Percentiles rank a stretch among this genome's conserved stretches.
phyloP scores from a whole-genome alignment of 345 rosid species.

The Eutrema japonicum region DNA sequence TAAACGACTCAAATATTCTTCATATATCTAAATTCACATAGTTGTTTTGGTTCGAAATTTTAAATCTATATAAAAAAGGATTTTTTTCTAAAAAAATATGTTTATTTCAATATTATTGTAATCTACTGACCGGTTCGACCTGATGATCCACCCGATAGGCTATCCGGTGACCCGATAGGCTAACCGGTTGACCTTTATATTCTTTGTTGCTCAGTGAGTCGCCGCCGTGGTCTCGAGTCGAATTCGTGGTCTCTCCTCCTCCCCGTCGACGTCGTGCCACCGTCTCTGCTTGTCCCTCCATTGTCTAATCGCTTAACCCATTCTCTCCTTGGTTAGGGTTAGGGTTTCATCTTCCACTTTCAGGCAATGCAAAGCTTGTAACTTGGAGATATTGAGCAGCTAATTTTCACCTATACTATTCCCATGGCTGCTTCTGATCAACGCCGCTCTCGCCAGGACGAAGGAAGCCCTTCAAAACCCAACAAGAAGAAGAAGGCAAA shows the following conservation, averaged over 20 bases:
- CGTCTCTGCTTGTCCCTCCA: conserved; percentile 1
- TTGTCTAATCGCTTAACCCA: neutral
- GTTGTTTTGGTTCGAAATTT: no score
- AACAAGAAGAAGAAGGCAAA: conserved; percentile 52
- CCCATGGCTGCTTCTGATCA: conserved; percentile 47
- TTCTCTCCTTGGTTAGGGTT: neutral
- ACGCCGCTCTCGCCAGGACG: conserved; percentile 25
- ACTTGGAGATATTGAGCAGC: neutral
- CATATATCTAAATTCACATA: no score
- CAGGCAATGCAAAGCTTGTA: conserved; percentile 33
- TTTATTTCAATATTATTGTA: no score
- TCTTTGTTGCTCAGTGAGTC: conserved; percentile 2
- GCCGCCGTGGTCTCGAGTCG: conserved; percentile 33
- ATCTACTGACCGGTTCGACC: conserved; percentile 2
- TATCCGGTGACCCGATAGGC: neutral
- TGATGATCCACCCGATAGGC: conserved; percentile 5
- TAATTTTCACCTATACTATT: conserved; percentile 1
- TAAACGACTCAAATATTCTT: no score
- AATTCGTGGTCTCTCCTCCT: conserved; percentile 36
- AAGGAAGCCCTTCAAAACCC: conserved; percentile 36
- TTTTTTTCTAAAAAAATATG: no score
- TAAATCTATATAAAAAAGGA: no score
- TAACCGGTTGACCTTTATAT: conserved; percentile 19
- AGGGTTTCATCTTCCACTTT: conserved; percentile 21
- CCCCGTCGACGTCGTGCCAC: conserved; percentile 30